Evolutionary conservation across 23 red algal species (phyloP).

Genomic region (Gracilaria gracilis): DNA sequence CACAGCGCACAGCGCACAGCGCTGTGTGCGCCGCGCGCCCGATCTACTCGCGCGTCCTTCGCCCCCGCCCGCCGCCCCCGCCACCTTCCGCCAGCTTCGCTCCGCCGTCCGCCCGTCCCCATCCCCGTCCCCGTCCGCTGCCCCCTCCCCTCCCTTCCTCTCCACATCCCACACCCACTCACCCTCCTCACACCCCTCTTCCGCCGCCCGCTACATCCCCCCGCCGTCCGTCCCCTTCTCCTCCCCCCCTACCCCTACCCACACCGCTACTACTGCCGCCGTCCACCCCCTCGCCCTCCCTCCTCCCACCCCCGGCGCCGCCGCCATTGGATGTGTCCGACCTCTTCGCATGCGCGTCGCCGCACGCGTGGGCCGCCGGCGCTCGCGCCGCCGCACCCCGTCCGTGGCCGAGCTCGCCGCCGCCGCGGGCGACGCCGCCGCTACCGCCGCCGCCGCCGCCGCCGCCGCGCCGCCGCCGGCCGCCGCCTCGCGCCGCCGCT

Average conservation of each 20-base stretch:
- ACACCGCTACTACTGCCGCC: not conserved
- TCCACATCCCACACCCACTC: too few species aligned
- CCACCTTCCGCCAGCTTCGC: not conserved
- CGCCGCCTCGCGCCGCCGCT: not conserved
- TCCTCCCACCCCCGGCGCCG: not conserved
- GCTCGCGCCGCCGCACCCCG: not conserved
- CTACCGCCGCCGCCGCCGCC: conserved; percentile 17
- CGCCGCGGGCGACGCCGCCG: conserved; percentile 25
- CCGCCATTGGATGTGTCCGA: conserved; percentile 20
- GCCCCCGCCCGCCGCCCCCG: not conserved
- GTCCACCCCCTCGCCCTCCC: not conserved
- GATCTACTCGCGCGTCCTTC: too few species aligned
- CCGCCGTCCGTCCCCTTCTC: not conserved
- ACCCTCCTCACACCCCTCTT: not conserved
- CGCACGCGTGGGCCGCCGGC: not conserved
- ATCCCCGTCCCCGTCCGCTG: not conserved
- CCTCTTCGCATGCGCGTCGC: not conserved
- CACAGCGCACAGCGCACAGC: too few species aligned
- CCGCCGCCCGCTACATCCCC: not conserved
- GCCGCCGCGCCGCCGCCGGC: conserved; percentile 27
- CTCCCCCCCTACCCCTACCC: not conserved
- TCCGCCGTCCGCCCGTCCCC: not conserved
- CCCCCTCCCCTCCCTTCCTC: too few species aligned
- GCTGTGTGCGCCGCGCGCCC: not conserved
- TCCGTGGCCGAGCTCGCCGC: conserved; percentile 14